Base-by-base conservation (phyloP, 768 basidiomycete genomes). In the Epithele typhae region DNA sequence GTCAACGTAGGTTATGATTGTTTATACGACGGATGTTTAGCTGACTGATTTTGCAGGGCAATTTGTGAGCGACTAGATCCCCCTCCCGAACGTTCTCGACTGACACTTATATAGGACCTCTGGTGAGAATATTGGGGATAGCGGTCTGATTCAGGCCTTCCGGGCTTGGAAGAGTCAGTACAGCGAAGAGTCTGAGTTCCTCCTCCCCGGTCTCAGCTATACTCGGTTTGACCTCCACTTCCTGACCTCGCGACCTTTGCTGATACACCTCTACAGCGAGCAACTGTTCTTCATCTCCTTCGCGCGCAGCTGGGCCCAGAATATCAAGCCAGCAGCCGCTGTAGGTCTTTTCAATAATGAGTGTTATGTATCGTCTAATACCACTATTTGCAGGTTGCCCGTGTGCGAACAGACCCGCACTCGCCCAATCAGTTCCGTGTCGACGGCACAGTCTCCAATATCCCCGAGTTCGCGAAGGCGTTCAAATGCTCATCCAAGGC, bases 231-330 rank as follows among this genome's bases (percentile, higher is more conserved):
- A 9, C 10, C 22, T 9, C 4, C 3, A 19, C 35, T 14, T 7
- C 27, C 27, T 30, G 27, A 14, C 27, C 27, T 14, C 27, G 27
- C 27, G 8, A 30, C 7, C 8, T 30, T 7, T 30, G 8, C 14
- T 14, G 14, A 7, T 30, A 7, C 25, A 12, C 21, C 21, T 10
- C 14, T n/a, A 22, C 58, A 88, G 87, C 48, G 94, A 96, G 33
- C 94, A 97, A 70, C 67, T 97, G 23, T 97, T 97, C 71, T 97
- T 96, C 73, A 80, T 97, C 45, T 79, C 90, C 2, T 94, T 89
- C 59, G 93, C 80, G 12, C 78, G 87, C 22, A 81, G 87, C n/a
- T 95, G 91, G 91, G 90, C 84, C 0, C 76, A 80, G 59, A 82
- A 81, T 56, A 87, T 84, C 66, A 90, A 85, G 52, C 78, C 88